These are phyloP conservation scores for baker's yeast (Saccharomyces cerevisiae) DNA, from an alignment of 805 yeast genomes.

Conservation along the genomic window DNA sequence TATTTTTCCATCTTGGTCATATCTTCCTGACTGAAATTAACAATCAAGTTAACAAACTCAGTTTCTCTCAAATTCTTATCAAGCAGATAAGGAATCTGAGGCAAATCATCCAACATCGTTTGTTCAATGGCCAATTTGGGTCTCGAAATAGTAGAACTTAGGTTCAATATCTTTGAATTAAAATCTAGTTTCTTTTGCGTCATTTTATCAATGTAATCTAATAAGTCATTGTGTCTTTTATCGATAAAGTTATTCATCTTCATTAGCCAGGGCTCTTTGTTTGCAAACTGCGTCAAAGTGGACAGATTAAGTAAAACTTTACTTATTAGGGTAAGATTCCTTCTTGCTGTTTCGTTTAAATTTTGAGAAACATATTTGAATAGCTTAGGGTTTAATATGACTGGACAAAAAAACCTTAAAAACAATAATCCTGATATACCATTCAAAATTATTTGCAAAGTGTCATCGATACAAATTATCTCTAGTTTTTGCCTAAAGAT, in stretches of 20 bases:
- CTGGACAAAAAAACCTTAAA: conserved; percentile 82
- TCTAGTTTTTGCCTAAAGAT: conserved; percentile 59
- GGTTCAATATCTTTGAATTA: conserved; percentile 46
- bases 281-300: conserved; percentile 63
- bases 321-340: conserved; percentile 75
- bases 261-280: conserved; percentile 75
- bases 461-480: conserved; percentile 42
- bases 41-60: conserved; percentile 45
- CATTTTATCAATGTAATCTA: conserved; percentile 63
- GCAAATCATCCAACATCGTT: conserved; percentile 47
- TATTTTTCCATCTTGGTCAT: not conserved
- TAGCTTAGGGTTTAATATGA: conserved; percentile 79
- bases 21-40: conserved; percentile 7
- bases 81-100: conserved; percentile 59
- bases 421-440: conserved; percentile 80
- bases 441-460: conserved; percentile 43
- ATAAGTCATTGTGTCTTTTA: conserved; percentile 47
- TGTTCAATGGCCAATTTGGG: conserved; percentile 47
- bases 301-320: conserved; percentile 74
- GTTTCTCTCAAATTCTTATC: conserved; percentile 57
- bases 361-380: conserved; percentile 65
- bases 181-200: conserved; percentile 65
- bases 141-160: conserved; percentile 49
- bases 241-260: conserved; percentile 61
- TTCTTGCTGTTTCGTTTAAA: conserved; percentile 61